A percentile compares a stretch with the other conserved stretches of the same genome.
These are phyloP conservation scores for Alternaria viburni DNA, from an alignment of 2,329 filamentous ascomycete species.

Conservation along the genomic window DNA sequence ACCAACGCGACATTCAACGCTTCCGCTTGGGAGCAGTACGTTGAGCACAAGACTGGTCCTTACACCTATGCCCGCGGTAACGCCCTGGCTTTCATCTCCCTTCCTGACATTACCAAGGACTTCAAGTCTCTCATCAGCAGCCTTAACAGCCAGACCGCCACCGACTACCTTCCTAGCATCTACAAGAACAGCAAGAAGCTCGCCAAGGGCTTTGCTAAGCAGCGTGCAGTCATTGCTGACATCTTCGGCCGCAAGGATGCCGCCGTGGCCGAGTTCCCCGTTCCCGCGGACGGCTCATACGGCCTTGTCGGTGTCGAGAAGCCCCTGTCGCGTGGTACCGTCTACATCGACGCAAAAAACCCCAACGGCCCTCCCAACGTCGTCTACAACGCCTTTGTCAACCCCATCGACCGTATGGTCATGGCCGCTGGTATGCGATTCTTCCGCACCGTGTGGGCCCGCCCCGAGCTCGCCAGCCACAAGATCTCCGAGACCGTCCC, in stretches of 20 bases:
- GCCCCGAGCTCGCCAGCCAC: constrained; percentile 31
- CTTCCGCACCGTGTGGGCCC: constrained; percentile 41
- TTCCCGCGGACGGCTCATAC: constrained; percentile 46
- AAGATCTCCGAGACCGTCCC: constrained; percentile 31
- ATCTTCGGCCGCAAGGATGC: constrained; percentile 31
- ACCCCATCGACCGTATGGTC: constrained; percentile 33
- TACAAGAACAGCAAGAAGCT: constrained; percentile 31
- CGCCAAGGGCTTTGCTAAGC: constrained; percentile 27
- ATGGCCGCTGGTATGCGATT: constrained; percentile 44
- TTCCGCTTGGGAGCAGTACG: constrained; percentile 39
- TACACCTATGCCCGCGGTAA: constrained; percentile 34
- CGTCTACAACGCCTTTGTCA: constrained; percentile 35
- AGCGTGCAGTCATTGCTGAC: constrained; percentile 29
- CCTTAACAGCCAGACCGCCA: constrained; percentile 17
- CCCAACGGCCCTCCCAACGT: constrained; percentile 36
- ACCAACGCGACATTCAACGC: constrained; percentile 44
- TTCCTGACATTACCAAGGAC: constrained; percentile 31
- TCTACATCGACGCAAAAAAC: constrained; percentile 42
- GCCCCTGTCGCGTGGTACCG: constrained; percentile 41
- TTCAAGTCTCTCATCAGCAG: constrained; percentile 4
- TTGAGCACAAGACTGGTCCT: constrained; percentile 40
- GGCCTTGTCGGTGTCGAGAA: constrained; percentile 40
- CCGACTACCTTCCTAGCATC: constrained; percentile 28
- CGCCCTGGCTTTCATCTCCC: constrained; percentile 32
- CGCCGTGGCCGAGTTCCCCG: constrained; percentile 33